phyloP scores from a whole-genome alignment of 164 flowering plant species.

The Platanus orientalis region DNA sequence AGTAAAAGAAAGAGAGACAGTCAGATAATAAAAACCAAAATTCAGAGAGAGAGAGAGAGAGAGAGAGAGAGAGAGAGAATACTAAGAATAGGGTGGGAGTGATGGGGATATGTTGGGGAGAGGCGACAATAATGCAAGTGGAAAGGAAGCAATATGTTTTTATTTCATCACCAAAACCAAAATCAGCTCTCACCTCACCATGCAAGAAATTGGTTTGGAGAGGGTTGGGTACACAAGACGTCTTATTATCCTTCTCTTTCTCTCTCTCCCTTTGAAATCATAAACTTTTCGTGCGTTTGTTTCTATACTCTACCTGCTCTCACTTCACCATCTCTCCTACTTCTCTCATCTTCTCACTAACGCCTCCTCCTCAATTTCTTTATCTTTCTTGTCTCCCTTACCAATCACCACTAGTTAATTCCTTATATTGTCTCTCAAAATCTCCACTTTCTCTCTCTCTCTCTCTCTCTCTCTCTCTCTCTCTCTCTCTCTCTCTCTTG shows the following conservation, averaged over 20 bases:
- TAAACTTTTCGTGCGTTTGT: conserved; percentile 10
- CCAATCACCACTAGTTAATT: too few relatives aligned
- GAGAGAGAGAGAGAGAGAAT: too few relatives aligned
- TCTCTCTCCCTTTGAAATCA: conserved; percentile 7
- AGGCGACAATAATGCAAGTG: too few relatives aligned
- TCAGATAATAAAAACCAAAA: too few relatives aligned
- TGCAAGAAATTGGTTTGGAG: conserved; percentile 11
- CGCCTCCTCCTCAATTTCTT: conserved; percentile 5
- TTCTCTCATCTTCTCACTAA: not conserved
- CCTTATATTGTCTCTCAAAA: not conserved
- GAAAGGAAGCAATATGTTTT: too few relatives aligned
- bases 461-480: not conserved
- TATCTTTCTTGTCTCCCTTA: not conserved
- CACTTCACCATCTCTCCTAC: not conserved
- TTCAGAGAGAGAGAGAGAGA: too few relatives aligned
- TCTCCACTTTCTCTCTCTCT: not conserved
- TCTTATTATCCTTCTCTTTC: not conserved
- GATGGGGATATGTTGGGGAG: too few relatives aligned
- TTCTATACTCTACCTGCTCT: conserved; percentile 24
- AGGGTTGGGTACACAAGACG: not conserved
- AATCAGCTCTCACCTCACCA: not conserved
- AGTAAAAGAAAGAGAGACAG: too few relatives aligned
- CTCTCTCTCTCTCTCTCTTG: not conserved
- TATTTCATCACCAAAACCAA: conserved; percentile 10
- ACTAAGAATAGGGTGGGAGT: too few relatives aligned